Evolutionary conservation across 1,139 yeast species (phyloP), one percentile per base, ranked within the genome.

Genomic region (Saccharomyces uvarum): DNA sequence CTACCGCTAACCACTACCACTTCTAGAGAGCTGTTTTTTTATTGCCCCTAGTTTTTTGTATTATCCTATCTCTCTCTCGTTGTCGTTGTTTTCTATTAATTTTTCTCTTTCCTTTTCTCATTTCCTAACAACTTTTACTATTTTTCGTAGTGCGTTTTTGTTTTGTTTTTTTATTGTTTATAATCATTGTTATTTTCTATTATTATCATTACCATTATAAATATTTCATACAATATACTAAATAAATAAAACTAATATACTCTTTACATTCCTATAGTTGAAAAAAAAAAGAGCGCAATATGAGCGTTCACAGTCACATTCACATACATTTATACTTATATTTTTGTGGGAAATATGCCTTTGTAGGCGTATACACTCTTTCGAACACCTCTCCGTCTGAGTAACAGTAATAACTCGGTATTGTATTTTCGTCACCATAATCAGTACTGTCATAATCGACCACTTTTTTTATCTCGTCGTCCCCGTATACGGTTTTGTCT

Each of bases 361-460:
- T 38, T 38, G 19, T 38, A 6, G 44, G 44, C 7, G 44, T 38
- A 38, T 16, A 38, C 11, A 38, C 44, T 19, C 26, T 16, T 48
- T 29, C 28, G 29, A 16, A 32, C 51, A 21, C 24, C 19, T 16
- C 26, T 26, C 26, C 33, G 9, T 29, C 28, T 2, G 41, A 32
- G 28, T 31, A 27, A 4, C 41, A 16, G 41, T 48, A 48, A 14
- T 48, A 48, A 19, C 51, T 48, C 19, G 51, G 51, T 48, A 48
- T 21, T 16, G 51, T 48, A 6, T 29, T 13, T 38, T 16, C 24
- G 11, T 38, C 44, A 19, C 44, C 13, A 38, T 19, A 38, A 38
- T 19, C 24, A 9, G n/a, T 5, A 11, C 26, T 9, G 13, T 38
- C 44, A 11, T 38, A 38, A 19, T 38, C 26, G n/a, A 19, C 13